Conservation (phyloP, 257 asterid species). For the Rubia yunnanensis region DNA sequence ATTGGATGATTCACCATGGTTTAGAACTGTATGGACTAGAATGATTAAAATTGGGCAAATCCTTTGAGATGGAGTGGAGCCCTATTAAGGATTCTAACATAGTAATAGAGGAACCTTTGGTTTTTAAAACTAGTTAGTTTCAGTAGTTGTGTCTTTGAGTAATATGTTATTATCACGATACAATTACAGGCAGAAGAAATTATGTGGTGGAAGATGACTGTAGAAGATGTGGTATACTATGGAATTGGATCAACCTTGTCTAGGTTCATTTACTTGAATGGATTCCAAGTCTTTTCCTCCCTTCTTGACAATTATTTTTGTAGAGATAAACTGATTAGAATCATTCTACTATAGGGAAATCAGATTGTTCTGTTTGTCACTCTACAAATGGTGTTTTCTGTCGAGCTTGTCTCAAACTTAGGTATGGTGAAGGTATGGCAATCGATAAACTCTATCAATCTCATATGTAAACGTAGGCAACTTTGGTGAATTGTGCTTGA, state of each 20-base stretch:
- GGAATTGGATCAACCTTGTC: slow-evolving; percentile 59
- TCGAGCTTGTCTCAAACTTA: slow-evolving; percentile 70
- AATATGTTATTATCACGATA: background rate
- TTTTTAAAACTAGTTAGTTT: background rate
- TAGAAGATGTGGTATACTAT: slow-evolving; percentile 55
- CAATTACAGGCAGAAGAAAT: slow-evolving; percentile 66
- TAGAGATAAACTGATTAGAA: background rate
- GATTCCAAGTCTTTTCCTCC: background rate
- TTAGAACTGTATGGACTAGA: background rate
- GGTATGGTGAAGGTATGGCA: slow-evolving; percentile 88
- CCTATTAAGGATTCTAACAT: background rate
- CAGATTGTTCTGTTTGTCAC: slow-evolving; percentile 76
- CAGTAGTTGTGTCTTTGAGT: background rate
- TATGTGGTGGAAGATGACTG: slow-evolving; percentile 89
- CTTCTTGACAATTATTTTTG: background rate
- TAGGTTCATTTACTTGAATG: slow-evolving; percentile 34
- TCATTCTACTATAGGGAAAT: slow-evolving; percentile 53
- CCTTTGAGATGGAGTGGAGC: background rate
- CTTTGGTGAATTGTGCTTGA: background rate
- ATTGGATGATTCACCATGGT: background rate
- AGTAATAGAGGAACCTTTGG: background rate
- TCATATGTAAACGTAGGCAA: background rate
- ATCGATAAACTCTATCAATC: background rate
- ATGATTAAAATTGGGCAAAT: background rate
- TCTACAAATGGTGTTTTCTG: slow-evolving; percentile 65